These are phyloP conservation scores for Clavariopsis aquatica DNA, from an alignment of 495 filamentous ascomycete genomes.

Conservation along the genomic window DNA sequence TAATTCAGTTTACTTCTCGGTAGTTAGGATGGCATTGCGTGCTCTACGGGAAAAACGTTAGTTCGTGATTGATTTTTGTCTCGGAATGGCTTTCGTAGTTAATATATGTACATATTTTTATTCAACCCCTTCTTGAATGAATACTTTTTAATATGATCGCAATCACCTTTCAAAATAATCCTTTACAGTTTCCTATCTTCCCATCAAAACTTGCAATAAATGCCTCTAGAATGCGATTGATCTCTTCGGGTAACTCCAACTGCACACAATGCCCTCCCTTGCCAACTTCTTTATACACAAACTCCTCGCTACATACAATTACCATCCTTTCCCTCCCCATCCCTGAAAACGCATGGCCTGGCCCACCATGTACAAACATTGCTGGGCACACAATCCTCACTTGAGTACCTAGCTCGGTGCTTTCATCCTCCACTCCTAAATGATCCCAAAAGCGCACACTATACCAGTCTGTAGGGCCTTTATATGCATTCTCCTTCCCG, in stretches of 20 bases:
- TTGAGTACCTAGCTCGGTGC: neutral
- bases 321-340: neutral
- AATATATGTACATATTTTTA: too few relatives aligned
- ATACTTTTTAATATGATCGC: too few relatives aligned
- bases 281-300: conserved; percentile 1
- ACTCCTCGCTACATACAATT: neutral
- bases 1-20: too few relatives aligned
- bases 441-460: neutral
- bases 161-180: too few relatives aligned
- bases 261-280: neutral
- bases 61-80: too few relatives aligned
- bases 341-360: neutral
- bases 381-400: neutral
- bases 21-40: too few relatives aligned
- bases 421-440: neutral
- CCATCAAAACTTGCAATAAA: neutral
- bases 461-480: conserved; percentile 18
- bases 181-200: too few relatives aligned
- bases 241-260: neutral
- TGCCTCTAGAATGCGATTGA: neutral
- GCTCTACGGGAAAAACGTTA: too few relatives aligned
- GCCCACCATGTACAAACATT: neutral
- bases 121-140: too few relatives aligned
- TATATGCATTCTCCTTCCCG: conserved; percentile 10
- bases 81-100: too few relatives aligned